These are phyloP conservation scores for Pinus tabuliformis DNA, from an alignment of 75 land plant genomes.

Conservation along the genomic window DNA sequence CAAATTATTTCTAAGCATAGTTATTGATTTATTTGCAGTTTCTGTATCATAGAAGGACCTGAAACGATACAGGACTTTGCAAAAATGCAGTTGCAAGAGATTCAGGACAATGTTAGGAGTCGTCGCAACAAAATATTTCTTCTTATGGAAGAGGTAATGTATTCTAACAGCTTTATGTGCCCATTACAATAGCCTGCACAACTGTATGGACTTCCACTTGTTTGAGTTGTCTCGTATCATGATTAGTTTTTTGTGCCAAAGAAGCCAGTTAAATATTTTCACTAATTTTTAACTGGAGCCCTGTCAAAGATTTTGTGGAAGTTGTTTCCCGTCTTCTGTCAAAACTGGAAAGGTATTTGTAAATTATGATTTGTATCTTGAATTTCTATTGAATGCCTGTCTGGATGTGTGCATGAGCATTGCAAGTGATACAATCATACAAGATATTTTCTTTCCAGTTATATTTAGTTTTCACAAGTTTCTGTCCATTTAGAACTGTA, in stretches of 20 bases:
- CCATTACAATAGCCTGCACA: too few species aligned
- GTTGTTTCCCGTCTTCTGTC: background rate
- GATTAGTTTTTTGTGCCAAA: background rate
- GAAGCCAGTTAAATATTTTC: background rate
- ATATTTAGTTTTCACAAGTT: background rate
- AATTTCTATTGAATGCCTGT: background rate
- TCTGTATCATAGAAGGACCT: constrained; percentile 94
- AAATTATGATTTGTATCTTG: background rate
- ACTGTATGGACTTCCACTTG: background rate
- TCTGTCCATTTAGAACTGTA: background rate
- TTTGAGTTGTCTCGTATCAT: constrained; percentile 7
- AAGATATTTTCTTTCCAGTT: background rate
- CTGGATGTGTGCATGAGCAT: background rate
- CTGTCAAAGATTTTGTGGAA: background rate
- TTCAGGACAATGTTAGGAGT: constrained; percentile 83
- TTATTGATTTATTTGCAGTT: constrained; percentile 61
- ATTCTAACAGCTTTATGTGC: background rate
- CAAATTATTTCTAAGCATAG: constrained; percentile 85
- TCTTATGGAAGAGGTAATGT: constrained; percentile 91
- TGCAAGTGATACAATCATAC: background rate
- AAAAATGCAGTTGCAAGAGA: constrained; percentile 81
- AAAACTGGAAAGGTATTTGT: background rate
- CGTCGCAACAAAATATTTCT: constrained; percentile 92
- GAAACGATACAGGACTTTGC: constrained; percentile 92
- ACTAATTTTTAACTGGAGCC: background rate